Evolutionary conservation across 2,329 filamentous ascomycete genomes (phyloP), one percentile per base, ranked within the genome.

Genomic region (Metarhizium anisopliae): DNA sequence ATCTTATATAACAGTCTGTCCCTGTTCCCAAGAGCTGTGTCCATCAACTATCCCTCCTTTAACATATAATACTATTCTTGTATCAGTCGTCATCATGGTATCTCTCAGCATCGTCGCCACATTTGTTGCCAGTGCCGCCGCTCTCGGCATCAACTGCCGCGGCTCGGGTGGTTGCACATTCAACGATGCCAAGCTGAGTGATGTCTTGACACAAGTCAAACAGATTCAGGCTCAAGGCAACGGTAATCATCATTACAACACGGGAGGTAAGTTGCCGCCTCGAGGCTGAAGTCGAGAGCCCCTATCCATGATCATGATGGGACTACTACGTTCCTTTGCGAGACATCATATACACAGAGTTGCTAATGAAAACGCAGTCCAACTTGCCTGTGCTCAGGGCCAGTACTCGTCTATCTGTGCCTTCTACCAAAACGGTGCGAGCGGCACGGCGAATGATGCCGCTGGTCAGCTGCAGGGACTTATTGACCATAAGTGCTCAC

Each of bases 81-180:
- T 18, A 18, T 40, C 13, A 18, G 16, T 5, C 25, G 11, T 36
- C 49, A 55, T 36, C 32, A 51, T 55, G 35, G 40, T 45, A 35
- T 47, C 52, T 30, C 53, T 50, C 32, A 53, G 25, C 35, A 11
- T 58, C 47, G 47, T 55, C 42, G 52, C 52, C 32, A 52, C 56
- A 8, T 47, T 60, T 32, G 40, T 57, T 30, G 42, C 54, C 36
- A 50, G 36, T n/a, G 57, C 51, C 36, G 50, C 56, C 5, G 57
- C 59, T 1, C 55, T 57, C 3, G 61, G 59, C 52, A 60, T 58
- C 40, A 59, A 61, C 53, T 62, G 61, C 56, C 51, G 58, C 38
- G 59, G 56, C 42, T 61, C 61, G 4, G 61, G 56, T 18, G 52
- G 16, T 14, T 62, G 60, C 54, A 51, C 18, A 2, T 40, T 58